Percentiles rank a stretch among this genome's conserved stretches.
These are phyloP conservation scores for Miscanthus lutarioriparius DNA, from an alignment of 176 grass and related monocot genomes.

Conservation along the genomic window DNA sequence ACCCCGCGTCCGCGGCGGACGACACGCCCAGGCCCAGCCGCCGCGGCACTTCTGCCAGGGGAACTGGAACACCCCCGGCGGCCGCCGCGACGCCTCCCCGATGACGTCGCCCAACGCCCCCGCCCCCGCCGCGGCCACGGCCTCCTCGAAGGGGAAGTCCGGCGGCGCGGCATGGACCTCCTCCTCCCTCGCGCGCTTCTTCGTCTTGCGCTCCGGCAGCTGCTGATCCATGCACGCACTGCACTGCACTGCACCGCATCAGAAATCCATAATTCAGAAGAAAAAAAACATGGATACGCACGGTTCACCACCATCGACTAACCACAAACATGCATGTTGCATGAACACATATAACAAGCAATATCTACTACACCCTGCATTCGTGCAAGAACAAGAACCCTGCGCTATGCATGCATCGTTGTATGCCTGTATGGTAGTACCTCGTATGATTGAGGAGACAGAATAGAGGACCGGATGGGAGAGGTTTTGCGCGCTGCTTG, in stretches of 20 bases:
- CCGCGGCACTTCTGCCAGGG: slow-evolving; percentile 56
- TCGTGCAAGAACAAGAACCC: not conserved
- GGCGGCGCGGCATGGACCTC: not conserved
- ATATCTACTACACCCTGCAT: not conserved
- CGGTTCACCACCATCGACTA: not conserved
- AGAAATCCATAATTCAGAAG: not conserved
- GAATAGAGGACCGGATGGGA: not conserved
- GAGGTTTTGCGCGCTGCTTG: not conserved
- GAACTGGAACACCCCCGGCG: slow-evolving; percentile 75
- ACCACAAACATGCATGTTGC: not conserved
- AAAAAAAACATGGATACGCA: not conserved
- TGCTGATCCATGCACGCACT: slow-evolving; percentile 31
- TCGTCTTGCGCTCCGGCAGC: slow-evolving; percentile 31
- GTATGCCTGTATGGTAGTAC: not conserved
- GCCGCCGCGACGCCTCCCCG: slow-evolving; percentile 43
- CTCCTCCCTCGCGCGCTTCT: slow-evolving; percentile 58
- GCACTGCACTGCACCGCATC: not conserved
- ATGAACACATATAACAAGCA: not conserved
- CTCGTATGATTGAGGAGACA: not conserved
- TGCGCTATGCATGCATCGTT: not conserved
- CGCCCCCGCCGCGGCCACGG: not conserved
- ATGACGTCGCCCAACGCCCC: not conserved
- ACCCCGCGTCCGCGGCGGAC: not conserved
- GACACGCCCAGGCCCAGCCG: slow-evolving; percentile 28
- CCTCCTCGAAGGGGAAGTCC: slow-evolving; percentile 45